phyloP scores from a whole-genome alignment of 768 basidiomycete genomes.

The Suillus subluteus region DNA sequence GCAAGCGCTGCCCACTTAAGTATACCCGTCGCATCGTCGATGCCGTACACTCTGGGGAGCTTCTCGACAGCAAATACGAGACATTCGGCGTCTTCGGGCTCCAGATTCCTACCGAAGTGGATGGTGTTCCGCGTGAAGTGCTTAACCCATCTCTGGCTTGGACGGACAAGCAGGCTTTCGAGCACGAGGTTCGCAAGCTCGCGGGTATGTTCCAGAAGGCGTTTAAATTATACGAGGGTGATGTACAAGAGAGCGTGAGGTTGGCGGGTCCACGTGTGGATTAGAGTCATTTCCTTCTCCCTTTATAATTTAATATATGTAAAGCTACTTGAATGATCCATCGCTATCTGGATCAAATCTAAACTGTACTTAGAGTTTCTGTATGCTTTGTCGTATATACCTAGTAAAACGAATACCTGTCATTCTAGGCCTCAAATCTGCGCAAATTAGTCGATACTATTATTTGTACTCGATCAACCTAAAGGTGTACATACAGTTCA shows the following conservation, averaged over 20 bases:
- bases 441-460: too few species aligned
- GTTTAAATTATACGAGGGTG: slow-evolving; percentile 88
- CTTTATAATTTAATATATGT: background rate
- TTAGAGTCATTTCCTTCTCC: slow-evolving; percentile 10
- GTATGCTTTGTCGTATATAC: background rate
- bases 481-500: too few species aligned
- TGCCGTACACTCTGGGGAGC: slow-evolving; percentile 91
- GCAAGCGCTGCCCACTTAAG: slow-evolving; percentile 95
- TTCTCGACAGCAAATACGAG: slow-evolving; percentile 86
- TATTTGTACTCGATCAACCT: too few species aligned
- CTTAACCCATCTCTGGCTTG: slow-evolving; percentile 89
- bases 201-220: slow-evolving; percentile 94
- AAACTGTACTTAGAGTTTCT: background rate
- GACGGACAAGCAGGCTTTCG: slow-evolving; percentile 87
- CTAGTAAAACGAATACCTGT: background rate
- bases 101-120: slow-evolving; percentile 78
- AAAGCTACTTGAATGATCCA: background rate
- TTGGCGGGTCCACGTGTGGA: slow-evolving; percentile 69
- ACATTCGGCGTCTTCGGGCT: slow-evolving; percentile 84
- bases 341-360: background rate
- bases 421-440: background rate
- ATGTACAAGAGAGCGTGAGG: slow-evolving; percentile 80
- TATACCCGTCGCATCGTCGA: slow-evolving; percentile 96
- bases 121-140: slow-evolving; percentile 88
- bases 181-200: slow-evolving; percentile 85